phyloP scores from a whole-genome alignment of 768 basidiomycete genomes.

The Baorangia bicolor region DNA sequence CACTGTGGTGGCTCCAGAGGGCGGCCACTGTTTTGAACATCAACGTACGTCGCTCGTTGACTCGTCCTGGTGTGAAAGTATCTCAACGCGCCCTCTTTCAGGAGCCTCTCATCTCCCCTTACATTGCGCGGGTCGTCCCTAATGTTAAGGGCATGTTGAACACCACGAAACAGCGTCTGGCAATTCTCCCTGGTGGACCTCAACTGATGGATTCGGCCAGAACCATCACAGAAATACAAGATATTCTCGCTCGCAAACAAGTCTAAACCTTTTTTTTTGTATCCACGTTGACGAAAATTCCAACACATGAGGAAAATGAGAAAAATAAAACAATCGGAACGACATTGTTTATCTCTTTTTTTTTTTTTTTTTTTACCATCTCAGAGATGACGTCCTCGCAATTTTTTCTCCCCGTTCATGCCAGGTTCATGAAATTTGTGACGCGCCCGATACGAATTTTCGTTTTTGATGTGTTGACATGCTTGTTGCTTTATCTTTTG shows the following conservation, averaged over 20 bases:
- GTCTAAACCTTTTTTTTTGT: slow-evolving; percentile 10
- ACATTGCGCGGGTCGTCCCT: slow-evolving; percentile 77
- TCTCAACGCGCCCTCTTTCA: slow-evolving; percentile 22
- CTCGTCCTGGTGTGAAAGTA: neutral
- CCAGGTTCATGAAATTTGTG: slow-evolving; percentile 24
- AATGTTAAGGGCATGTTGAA: slow-evolving; percentile 75
- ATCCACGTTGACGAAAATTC: slow-evolving; percentile 1
- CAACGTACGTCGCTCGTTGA: slow-evolving; percentile 45
- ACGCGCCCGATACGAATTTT: slow-evolving; percentile 14
- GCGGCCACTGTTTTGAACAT: slow-evolving; percentile 69
- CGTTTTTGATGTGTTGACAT: slow-evolving; percentile 3
- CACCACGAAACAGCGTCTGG: slow-evolving; percentile 76
- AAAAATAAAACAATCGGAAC: neutral
- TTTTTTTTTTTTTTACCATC: slow-evolving; percentile 1
- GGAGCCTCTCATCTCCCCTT: slow-evolving; percentile 82
- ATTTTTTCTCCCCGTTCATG: slow-evolving; percentile 16
- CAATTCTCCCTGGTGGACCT: slow-evolving; percentile 72
- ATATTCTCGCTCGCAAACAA: slow-evolving; percentile 54
- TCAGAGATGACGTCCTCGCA: neutral
- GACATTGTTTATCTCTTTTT: neutral
- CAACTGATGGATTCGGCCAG: slow-evolving; percentile 67
- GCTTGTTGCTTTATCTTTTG: slow-evolving; percentile 9
- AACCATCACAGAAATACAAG: slow-evolving; percentile 73
- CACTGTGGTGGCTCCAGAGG: slow-evolving; percentile 87
- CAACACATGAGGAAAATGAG: neutral